Evolutionary conservation across 2,329 filamentous ascomycete species (phyloP), one percentile per base, ranked within the genome.

Genomic region (Cladosporium sp.): DNA sequence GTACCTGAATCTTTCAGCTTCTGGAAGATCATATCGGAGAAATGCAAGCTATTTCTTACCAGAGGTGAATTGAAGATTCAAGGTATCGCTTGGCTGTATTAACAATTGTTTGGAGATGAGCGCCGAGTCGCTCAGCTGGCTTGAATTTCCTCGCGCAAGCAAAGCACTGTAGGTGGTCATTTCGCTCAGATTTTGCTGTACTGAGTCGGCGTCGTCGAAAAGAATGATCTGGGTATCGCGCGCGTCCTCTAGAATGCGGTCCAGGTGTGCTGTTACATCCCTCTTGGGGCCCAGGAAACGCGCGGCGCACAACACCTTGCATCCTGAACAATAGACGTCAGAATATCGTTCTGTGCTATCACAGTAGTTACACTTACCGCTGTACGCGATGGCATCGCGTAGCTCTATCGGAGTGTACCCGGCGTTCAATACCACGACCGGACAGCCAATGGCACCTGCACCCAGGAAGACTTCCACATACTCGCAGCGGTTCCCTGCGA

Each of bases 381-480:
- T 52, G 7, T 52, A 52, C 5, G 10, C 7, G 49, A 52, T n/a
- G 14, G 49, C 28, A 30, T 28, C 24, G 24, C 15, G 24, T 30
- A 52, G 49, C 28, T 52, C 49, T 26, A 26, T 28, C 28, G 49
- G 49, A 8, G 49, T 52, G 49, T 52, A 52, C 8, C 28, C 15
- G 26, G 24, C 28, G 49, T 52, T 52, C 24, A 52, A n/a, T 3
- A 52, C 49, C 4, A 52, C 49, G 12, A 52, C 49, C 3, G 26
- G 49, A 52, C 49, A 52, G 18, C 49, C 49, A 11, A 52, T 52
- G 24, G 28, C 24, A 15, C 24, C 24, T 26, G 49, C 49, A 30
- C 49, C 49, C 15, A 52, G 49, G 28, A 52, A 52, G 24, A 52
- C 49, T 52, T 52, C 49, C 49, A 52, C 24, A 30, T 52, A 52